Percentiles rank a stretch among this genome's conserved stretches.
These are phyloP conservation scores for Mortierella polycephala DNA, from an alignment of 371 early-diverging fungal genomes.

Conservation along the genomic window DNA sequence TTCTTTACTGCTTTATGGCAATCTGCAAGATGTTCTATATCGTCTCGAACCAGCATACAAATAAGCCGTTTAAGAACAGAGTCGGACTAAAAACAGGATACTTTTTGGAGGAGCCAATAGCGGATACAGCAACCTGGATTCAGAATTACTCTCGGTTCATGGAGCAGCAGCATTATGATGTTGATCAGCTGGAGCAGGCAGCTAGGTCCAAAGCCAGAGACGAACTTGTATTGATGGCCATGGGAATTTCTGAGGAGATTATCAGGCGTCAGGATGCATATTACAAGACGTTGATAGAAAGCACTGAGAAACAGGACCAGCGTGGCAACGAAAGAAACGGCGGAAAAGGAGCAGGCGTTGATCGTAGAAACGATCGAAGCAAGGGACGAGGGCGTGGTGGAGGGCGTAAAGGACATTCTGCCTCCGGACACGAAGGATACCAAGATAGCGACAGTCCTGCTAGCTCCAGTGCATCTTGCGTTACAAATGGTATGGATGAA, in stretches of 20 bases:
- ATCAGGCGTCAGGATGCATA: slow-evolving; percentile 22
- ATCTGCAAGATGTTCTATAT: slow-evolving; percentile 21
- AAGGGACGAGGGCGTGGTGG: not conserved
- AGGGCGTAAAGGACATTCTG: not conserved
- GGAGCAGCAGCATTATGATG: not conserved
- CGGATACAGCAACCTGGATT: not conserved
- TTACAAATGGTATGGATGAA: slow-evolving; percentile 9
- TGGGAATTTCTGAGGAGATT: slow-evolving; percentile 46
- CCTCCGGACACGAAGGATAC: not conserved
- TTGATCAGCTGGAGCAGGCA: not conserved
- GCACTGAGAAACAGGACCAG: too few relatives aligned
- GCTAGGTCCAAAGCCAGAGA: slow-evolving; percentile 33
- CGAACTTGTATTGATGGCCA: slow-evolving; percentile 43
- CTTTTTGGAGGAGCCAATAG: too few relatives aligned
- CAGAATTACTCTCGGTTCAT: not conserved
- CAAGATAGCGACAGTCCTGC: not conserved
- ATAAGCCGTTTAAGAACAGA: not conserved
- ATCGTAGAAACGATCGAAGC: not conserved
- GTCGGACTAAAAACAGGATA: too few relatives aligned
- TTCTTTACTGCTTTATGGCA: slow-evolving; percentile 30
- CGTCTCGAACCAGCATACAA: slow-evolving; percentile 3
- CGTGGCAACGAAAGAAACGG: not conserved
- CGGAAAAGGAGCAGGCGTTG: not conserved
- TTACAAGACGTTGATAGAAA: not conserved
- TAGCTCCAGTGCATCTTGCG: not conserved